Percentiles rank a stretch among this genome's conserved stretches.
These are phyloP conservation scores for Apiospora sp. DNA, from an alignment of 2,329 filamentous ascomycete genomes.

Conservation along the genomic window DNA sequence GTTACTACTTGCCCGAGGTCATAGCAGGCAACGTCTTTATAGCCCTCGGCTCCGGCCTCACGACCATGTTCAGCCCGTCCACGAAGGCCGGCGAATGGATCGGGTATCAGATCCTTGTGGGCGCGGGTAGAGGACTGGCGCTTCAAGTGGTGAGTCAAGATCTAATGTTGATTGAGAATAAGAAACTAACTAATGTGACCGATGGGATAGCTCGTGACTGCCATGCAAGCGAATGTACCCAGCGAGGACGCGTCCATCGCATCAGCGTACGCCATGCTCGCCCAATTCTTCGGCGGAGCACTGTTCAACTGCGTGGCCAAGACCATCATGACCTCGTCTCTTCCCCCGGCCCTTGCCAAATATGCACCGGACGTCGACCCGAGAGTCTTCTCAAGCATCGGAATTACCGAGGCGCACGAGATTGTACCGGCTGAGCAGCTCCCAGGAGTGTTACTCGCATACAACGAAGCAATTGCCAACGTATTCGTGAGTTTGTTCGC, in stretches of 20 bases:
- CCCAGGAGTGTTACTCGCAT: constrained; percentile 43
- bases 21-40: constrained; percentile 47
- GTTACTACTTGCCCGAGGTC: constrained; percentile 55
- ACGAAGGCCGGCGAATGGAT: constrained; percentile 50
- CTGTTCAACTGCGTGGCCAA: constrained; percentile 59
- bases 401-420: constrained; percentile 51
- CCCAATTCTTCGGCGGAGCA: constrained; percentile 59
- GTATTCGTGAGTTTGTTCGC: constrained; percentile 33
- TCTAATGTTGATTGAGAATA: too few species aligned
- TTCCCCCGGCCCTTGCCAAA: constrained; percentile 50
- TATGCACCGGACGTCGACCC: constrained; percentile 49
- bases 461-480: constrained; percentile 37
- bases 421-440: constrained; percentile 46
- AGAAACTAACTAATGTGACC: constrained; percentile 33
- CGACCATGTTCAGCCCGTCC: constrained; percentile 59
- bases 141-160: constrained; percentile 3
- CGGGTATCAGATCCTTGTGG: constrained; percentile 43
- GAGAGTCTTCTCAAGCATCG: constrained; percentile 46
- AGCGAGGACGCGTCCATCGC: constrained; percentile 36
- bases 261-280: constrained; percentile 53
- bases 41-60: constrained; percentile 59
- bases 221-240: constrained; percentile 39
- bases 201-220: constrained; percentile 38
- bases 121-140: constrained; percentile 38
- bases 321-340: constrained; percentile 59